phyloP scores from a whole-genome alignment of 345 rosid genomes.

The Raphanus sativus region DNA sequence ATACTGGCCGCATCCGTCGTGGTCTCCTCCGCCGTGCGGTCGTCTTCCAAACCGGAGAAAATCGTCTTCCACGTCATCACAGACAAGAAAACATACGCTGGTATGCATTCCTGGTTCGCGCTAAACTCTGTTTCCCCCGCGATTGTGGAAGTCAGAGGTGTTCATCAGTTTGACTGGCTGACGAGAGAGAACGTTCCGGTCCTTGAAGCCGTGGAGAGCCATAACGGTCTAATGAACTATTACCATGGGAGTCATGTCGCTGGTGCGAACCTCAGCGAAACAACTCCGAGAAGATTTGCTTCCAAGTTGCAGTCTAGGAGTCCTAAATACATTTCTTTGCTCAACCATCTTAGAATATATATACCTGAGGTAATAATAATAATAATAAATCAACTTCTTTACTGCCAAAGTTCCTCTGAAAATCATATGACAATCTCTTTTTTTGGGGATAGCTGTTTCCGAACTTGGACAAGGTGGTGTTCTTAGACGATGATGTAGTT shows the following conservation, averaged over 20 bases:
- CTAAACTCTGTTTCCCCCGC: constrained; percentile 84
- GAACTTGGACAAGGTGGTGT: neutral
- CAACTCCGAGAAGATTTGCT: constrained; percentile 87
- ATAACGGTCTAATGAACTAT: constrained; percentile 74
- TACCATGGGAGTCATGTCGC: constrained; percentile 96
- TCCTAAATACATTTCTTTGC: constrained; percentile 98
- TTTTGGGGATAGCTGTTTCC: neutral
- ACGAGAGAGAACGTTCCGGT: constrained; percentile 99
- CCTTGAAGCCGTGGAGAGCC: constrained; percentile 93
- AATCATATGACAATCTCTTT: neutral
- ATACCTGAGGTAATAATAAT: constrained; percentile 58
- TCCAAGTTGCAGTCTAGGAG: constrained; percentile 96
- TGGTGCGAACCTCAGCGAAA: constrained; percentile 77
- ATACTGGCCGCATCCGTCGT: constrained; percentile 99
- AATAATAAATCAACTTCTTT: too few species aligned
- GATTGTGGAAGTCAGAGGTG: constrained; percentile 87
- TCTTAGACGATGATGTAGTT: neutral
- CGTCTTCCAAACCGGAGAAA: constrained; percentile 83
- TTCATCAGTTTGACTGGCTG: constrained; percentile 99
- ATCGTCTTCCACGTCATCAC: constrained; percentile 95
- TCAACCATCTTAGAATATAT: constrained; percentile 96
- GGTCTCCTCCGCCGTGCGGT: constrained; percentile 79
- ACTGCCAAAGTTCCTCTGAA: too few species aligned
- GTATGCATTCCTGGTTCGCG: constrained; percentile 99
- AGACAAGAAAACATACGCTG: constrained; percentile 98